Conservation (phyloP, 208 protist species). For the Wallacemonas sp. region DNA sequence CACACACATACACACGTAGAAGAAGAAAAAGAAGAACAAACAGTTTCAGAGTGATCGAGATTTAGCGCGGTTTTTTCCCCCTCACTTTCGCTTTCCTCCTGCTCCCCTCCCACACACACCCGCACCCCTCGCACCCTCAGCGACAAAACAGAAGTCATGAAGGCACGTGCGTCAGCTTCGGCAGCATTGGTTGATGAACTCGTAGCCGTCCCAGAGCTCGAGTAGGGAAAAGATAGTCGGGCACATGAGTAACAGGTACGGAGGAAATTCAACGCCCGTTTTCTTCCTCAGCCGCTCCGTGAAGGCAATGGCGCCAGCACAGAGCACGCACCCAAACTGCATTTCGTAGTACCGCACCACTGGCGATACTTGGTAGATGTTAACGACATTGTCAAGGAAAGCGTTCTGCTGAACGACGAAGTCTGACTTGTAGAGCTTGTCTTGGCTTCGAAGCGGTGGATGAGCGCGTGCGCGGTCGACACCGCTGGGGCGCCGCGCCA, state of each 20-base stretch:
- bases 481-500: background rate
- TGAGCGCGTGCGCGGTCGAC: background rate
- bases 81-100: constrained; percentile 1
- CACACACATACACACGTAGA: too few relatives aligned
- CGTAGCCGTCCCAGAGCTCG: constrained; percentile 77
- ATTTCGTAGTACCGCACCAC: constrained; percentile 72
- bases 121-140: background rate
- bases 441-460: background rate
- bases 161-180: background rate
- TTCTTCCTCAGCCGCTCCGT: constrained; percentile 26
- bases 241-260: constrained; percentile 71
- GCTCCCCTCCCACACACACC: background rate
- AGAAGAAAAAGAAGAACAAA: too few relatives aligned
- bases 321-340: constrained; percentile 62
- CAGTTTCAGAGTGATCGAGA: too few relatives aligned
- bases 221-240: constrained; percentile 68
- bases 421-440: background rate
- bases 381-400: constrained; percentile 32
- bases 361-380: constrained; percentile 67
- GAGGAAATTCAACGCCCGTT: constrained; percentile 62
- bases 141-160: background rate
- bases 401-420: constrained; percentile 36
- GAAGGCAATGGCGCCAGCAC: constrained; percentile 56
- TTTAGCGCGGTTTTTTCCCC: background rate
- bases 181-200: constrained; percentile 50